Base-by-base conservation (phyloP, 2,329 filamentous ascomycete species). In the Trichoderma brevicompactum region DNA sequence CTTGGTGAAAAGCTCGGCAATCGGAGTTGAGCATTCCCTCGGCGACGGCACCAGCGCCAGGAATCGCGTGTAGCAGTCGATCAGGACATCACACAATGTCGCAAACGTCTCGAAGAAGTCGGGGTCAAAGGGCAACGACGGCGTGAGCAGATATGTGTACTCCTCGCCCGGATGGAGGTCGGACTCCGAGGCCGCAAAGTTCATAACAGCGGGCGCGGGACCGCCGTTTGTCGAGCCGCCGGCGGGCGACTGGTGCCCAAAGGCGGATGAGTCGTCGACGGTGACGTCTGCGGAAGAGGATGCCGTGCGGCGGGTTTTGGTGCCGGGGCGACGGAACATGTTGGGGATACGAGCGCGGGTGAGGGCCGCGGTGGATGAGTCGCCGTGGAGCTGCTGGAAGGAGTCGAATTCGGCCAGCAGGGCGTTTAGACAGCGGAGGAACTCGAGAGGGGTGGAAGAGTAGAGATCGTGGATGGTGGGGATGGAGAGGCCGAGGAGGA, bases 81-180 rank as follows among this genome's bases (percentile, higher is more conserved):
- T 96, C 67, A 99, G 81, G 3, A 96, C 92, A 74, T 99, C 95
- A 79, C 95, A 98, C 7, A 99, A 83, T 12, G 95, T 97, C 13
- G 93, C 90, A 79, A 98, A 98, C 0, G 94, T 97, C 79, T 96
- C 93, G 77, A 94, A 95, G 73, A 97, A 99, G 78, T 99, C 95
- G 0, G 95, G 95, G 69, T 98, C 94, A 74, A 99, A 99, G 0
- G 95, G 95, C 54, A 99, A 80, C 15, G 89, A 90, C 0, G 95
- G 95, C n/a, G 94, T 98, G 19, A 97, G 84, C 1, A 99, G 83
- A 75, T 94, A 89, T 0, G 88, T 87, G 76, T 97, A 99, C 72
- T 96, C 92, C 74, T 96, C 93, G 43, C 93, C 92, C 0, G 91
- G 89, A 1, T 91, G 80, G 28, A 92, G 82, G 68, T 92, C 91